These are phyloP conservation scores for bread wheat (Triticum aestivum) DNA, from an alignment of 176 grass and related monocot genomes.

Conservation along the genomic window DNA sequence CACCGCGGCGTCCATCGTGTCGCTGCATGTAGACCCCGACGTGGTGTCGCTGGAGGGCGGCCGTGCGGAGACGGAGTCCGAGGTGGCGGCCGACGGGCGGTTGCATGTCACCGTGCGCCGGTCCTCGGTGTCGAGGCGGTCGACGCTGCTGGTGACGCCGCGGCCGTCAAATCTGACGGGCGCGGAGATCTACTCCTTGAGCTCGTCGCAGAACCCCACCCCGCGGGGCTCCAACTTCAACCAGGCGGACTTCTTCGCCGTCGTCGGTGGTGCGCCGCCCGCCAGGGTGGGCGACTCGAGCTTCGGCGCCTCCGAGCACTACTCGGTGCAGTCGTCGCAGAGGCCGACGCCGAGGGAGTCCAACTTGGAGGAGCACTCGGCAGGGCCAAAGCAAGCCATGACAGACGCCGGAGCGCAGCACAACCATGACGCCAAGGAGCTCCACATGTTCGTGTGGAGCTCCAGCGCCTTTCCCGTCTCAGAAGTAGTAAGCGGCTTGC, in stretches of 20 bases:
- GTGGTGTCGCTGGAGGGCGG: conserved; percentile 68
- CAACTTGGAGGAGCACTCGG: conserved; percentile 71
- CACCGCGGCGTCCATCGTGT: conserved; percentile 65
- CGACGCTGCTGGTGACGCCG: conserved; percentile 53
- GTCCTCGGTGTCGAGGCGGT: conserved; percentile 65
- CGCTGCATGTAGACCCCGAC: conserved; percentile 58
- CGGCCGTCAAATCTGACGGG: conserved; percentile 84
- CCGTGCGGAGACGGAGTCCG: conserved; percentile 55
- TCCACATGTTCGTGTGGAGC: conserved; percentile 99
- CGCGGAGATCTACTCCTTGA: conserved; percentile 87
- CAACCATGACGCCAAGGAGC: conserved; percentile 85
- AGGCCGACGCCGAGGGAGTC: conserved; percentile 75
- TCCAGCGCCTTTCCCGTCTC: conserved; percentile 83
- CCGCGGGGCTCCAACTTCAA: conserved; percentile 85
- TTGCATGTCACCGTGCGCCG: conserved; percentile 70
- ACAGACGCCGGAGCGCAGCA: not conserved
- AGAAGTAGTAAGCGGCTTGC: conserved; percentile 67
- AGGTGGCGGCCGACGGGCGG: conserved; percentile 60
- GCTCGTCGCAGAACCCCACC: conserved; percentile 78
- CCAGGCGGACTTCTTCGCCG: conserved; percentile 85
- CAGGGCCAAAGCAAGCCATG: too few relatives aligned
- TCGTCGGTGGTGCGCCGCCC: conserved; percentile 54
- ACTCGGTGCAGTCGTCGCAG: conserved; percentile 70
- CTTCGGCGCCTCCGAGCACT: conserved; percentile 66
- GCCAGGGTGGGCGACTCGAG: conserved; percentile 47